Evolutionary conservation across 2,329 filamentous ascomycete genomes (phyloP).

Genomic region (Hyphodiscus sp.): DNA sequence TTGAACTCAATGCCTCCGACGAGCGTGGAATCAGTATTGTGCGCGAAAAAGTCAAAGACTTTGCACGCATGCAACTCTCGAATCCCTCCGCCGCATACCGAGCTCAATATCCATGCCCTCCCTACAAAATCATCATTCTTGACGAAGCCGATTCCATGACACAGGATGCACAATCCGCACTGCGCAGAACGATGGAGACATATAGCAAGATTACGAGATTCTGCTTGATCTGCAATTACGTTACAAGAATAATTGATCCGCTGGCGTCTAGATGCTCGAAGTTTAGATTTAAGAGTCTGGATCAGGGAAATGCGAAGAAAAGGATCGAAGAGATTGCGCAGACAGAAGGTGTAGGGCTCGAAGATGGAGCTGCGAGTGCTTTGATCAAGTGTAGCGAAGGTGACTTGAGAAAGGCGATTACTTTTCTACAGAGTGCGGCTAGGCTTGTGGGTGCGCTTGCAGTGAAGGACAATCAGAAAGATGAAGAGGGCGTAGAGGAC

Average conservation of each 20-base stretch:
- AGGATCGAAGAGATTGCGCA: constrained; percentile 77
- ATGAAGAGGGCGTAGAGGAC: constrained; percentile 32
- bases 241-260: constrained; percentile 95
- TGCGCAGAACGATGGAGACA: constrained; percentile 95
- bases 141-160: constrained; percentile 99
- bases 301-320: constrained; percentile 74
- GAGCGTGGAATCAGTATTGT: constrained; percentile 97
- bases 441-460: constrained; percentile 70
- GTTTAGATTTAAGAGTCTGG: constrained; percentile 94
- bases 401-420: constrained; percentile 93
- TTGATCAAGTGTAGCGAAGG: constrained; percentile 86
- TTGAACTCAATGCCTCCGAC: constrained; percentile 98
- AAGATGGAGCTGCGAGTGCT: constrained; percentile 73
- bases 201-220: constrained; percentile 96
- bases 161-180: constrained; percentile 89
- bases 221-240: constrained; percentile 97
- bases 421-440: constrained; percentile 91
- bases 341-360: constrained; percentile 69
- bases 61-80: constrained; percentile 89
- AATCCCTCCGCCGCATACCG: constrained; percentile 64
- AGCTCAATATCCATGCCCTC: constrained; percentile 79
- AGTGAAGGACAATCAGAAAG: constrained; percentile 26
- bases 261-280: constrained; percentile 90
- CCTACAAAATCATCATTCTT: constrained; percentile 98
- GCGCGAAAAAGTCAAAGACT: constrained; percentile 96